Percentiles rank a stretch among this genome's conserved stretches.
These are phyloP conservation scores for Mollisiaceae sp. DNA, from an alignment of 2,329 filamentous ascomycete genomes.

Conservation along the genomic window DNA sequence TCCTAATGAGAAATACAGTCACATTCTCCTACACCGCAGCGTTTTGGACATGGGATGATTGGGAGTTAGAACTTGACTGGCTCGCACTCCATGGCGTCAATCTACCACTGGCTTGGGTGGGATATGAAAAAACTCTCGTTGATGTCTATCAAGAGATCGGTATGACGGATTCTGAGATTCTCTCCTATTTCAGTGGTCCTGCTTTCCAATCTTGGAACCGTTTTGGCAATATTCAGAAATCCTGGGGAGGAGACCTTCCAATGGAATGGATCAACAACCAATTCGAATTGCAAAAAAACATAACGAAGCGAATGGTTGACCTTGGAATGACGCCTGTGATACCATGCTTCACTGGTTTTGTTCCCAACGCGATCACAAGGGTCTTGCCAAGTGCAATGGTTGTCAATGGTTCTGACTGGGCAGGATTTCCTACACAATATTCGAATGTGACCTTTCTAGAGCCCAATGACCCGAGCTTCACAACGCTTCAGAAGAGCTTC, in stretches of 20 bases:
- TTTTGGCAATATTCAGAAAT: slow-evolving; percentile 59
- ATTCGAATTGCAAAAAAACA: slow-evolving; percentile 54
- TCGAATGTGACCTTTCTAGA: slow-evolving; percentile 55
- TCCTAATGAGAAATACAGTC: slow-evolving; percentile 41
- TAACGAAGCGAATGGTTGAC: slow-evolving; percentile 55
- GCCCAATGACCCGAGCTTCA: slow-evolving; percentile 51
- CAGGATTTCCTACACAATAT: slow-evolving; percentile 47
- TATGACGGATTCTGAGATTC: slow-evolving; percentile 51
- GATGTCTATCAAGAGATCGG: slow-evolving; percentile 54
- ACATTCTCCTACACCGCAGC: slow-evolving; percentile 57
- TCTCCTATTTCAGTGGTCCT: slow-evolving; percentile 54
- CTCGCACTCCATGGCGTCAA: slow-evolving; percentile 57
- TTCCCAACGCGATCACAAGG: slow-evolving; percentile 49
- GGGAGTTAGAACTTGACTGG: slow-evolving; percentile 59
- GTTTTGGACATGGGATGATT: slow-evolving; percentile 59
- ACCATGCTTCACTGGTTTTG: slow-evolving; percentile 57
- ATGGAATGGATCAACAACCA: slow-evolving; percentile 53
- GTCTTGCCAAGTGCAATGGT: slow-evolving; percentile 50
- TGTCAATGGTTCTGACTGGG: slow-evolving; percentile 50
- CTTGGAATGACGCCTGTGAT: slow-evolving; percentile 58
- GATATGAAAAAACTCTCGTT: slow-evolving; percentile 55
- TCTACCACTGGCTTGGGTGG: slow-evolving; percentile 57
- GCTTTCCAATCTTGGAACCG: slow-evolving; percentile 59
- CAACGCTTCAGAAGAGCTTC: slow-evolving; percentile 51
- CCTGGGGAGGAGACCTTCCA: slow-evolving; percentile 53